Base-by-base conservation (phyloP, 108 stramenopile species). In the Fragilariopsis cylindrus region DNA sequence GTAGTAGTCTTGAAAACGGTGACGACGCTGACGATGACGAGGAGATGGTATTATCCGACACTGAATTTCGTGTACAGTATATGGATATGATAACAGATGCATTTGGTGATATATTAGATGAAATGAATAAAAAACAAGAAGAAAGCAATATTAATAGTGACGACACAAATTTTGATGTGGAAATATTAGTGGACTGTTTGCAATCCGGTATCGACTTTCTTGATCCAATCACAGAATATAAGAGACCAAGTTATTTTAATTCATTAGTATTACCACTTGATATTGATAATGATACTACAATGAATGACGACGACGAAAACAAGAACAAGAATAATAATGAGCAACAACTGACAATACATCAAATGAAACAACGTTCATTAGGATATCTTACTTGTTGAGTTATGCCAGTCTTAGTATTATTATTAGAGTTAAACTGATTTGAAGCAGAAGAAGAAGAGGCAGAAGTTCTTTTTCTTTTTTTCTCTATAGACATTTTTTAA, bases 171-270 rank as follows among this genome's bases (percentile, higher is more conserved):
- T 16, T 60, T 4, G 52, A 77, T 74, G 79, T 86, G 15, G 77
- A 83, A 48, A 50, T 87, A 13, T 43, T 87, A 55, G 86, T 73
- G 40, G 86, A 87, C 60, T 83, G 82, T 67, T 64, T 87, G 53
- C 77, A 81, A 52, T 87, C 86, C 5, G 86, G 86, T 4, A 72
- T 87, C 48, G 86, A 87, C 47, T 42, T 87, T 44, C 65, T 78
- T 21, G 63, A 70, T 4, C 19, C 16, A 30, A 40, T 9, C 19
- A 30, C 39, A 40, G 40, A 7, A 5, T 4, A 30, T 40, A 18
- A n/a, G 8, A 19, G 18, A 18, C 30, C 2, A 2, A 41, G 40
- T 30, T 60, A 60, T 12, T 60, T 60, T 60, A 40, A 11, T 6
- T 60, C 58, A 3, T 40, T 60, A 9, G 15, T 15, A 7, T 9